These are phyloP conservation scores for Plectosphaerella sp. DNA, from an alignment of 2,329 filamentous ascomycete species.

Conservation along the genomic window DNA sequence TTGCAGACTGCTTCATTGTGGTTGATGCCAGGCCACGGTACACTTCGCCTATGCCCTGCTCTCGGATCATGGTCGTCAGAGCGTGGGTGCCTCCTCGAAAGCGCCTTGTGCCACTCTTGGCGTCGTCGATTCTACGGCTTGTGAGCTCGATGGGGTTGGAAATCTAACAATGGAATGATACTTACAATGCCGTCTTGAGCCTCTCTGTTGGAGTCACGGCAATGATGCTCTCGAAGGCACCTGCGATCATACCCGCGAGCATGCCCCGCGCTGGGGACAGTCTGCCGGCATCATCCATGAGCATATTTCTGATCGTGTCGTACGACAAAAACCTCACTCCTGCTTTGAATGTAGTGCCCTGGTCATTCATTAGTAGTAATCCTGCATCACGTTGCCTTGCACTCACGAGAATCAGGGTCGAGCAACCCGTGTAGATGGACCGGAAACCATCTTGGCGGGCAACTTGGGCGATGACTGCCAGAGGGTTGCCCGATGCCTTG, in stretches of 20 bases:
- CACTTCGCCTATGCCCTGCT: slow-evolving; percentile 34
- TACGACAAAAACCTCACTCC: slow-evolving; percentile 63
- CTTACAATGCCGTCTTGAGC: slow-evolving; percentile 59
- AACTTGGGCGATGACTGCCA: slow-evolving; percentile 49
- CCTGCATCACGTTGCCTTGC: background rate
- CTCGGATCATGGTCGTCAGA: slow-evolving; percentile 25
- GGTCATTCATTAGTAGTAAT: background rate
- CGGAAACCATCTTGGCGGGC: slow-evolving; percentile 50
- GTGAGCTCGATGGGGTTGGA: background rate
- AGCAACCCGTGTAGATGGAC: slow-evolving; percentile 60
- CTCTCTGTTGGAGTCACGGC: slow-evolving; percentile 65
- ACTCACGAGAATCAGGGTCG: slow-evolving; percentile 45
- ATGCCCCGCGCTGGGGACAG: slow-evolving; percentile 53
- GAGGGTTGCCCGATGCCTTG: slow-evolving; percentile 44
- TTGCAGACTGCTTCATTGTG: slow-evolving; percentile 42
- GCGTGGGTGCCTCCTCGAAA: slow-evolving; percentile 26
- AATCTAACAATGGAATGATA: background rate
- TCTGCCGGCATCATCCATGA: slow-evolving; percentile 52
- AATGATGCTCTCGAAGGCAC: slow-evolving; percentile 56
- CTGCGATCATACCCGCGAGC: slow-evolving; percentile 60
- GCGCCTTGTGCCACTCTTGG: slow-evolving; percentile 19
- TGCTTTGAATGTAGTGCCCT: slow-evolving; percentile 59
- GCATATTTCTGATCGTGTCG: slow-evolving; percentile 56
- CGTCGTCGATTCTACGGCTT: slow-evolving; percentile 27
- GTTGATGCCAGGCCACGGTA: slow-evolving; percentile 40